These are phyloP conservation scores for Quercus robur DNA, from an alignment of 306 rosid genomes.

Conservation along the genomic window DNA sequence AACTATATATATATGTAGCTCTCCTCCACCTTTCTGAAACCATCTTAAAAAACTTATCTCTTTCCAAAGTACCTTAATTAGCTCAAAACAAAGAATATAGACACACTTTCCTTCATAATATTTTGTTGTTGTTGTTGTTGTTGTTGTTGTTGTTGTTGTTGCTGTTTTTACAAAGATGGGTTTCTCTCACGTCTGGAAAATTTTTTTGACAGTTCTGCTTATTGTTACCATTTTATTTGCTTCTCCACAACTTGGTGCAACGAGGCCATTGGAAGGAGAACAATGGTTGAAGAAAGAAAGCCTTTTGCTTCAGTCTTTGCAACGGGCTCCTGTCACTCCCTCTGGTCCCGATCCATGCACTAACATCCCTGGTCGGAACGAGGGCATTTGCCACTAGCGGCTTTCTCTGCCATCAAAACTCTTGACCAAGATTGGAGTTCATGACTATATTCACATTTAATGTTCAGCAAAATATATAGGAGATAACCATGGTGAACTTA, in stretches of 20 bases:
- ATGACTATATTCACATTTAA: too few species aligned
- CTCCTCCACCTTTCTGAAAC: too few species aligned
- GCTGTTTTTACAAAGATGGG: conserved; percentile 9
- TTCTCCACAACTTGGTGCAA: conserved; percentile 26
- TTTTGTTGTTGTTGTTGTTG: too few species aligned
- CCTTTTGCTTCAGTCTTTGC: conserved; percentile 11
- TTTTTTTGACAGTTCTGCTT: conserved; percentile 7
- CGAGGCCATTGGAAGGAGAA: conserved; percentile 31
- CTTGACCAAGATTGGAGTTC: too few species aligned
- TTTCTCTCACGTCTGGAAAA: background rate
- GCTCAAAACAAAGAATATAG: background rate
- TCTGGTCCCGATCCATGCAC: conserved; percentile 22
- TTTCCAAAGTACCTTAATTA: background rate
- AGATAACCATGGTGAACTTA: background rate
- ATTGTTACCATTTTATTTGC: conserved; percentile 15
- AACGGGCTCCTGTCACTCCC: background rate
- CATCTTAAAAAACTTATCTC: too few species aligned
- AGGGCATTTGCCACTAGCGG: background rate
- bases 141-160: too few species aligned
- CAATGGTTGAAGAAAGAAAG: conserved; percentile 18
- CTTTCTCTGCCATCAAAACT: too few species aligned
- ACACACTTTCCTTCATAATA: background rate
- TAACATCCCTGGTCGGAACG: conserved; percentile 11
- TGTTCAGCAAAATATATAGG: too few species aligned
- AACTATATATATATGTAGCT: too few species aligned